A percentile compares a stretch with the other conserved stretches of the same genome.
Conservation (phyloP, 257 asterid species). For the Nicotiana tomentosiformis region DNA sequence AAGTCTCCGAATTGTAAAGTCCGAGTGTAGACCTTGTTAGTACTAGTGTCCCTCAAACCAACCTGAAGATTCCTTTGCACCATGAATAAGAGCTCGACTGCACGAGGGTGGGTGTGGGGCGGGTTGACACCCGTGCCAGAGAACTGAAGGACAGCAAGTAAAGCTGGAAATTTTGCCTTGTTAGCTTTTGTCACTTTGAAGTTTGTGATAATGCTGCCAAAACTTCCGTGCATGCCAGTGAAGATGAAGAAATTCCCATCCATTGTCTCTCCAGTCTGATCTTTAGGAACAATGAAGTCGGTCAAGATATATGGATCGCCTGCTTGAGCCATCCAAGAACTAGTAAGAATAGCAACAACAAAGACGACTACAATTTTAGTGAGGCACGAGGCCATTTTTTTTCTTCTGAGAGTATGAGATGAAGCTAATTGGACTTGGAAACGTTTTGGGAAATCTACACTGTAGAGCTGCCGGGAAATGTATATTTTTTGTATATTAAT, state of each 20-base stretch:
- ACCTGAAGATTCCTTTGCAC: constrained; percentile 18
- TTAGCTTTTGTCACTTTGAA: not conserved
- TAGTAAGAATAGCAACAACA: too few relatives aligned
- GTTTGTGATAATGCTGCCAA: not conserved
- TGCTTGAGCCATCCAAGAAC: too few relatives aligned
- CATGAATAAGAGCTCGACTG: constrained; percentile 12
- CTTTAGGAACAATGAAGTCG: constrained; percentile 14
- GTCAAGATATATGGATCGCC: constrained; percentile 18
- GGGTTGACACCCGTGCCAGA: constrained; percentile 13
- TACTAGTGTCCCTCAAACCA: constrained; percentile 19
- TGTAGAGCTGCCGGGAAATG: too few relatives aligned
- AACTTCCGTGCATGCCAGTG: not conserved
- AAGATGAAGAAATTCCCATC: not conserved
- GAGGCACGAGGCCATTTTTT: too few relatives aligned
- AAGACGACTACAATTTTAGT: too few relatives aligned
- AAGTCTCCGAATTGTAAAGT: constrained; percentile 9
- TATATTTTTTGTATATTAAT: too few relatives aligned
- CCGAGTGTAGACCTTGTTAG: constrained; percentile 8
- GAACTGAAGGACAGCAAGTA: constrained; percentile 17
- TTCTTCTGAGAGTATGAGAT: too few relatives aligned
- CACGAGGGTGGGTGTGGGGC: constrained; percentile 13
- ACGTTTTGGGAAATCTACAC: too few relatives aligned
- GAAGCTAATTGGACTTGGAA: too few relatives aligned
- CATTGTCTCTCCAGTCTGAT: too few relatives aligned
- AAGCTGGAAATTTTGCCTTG: constrained; percentile 2